Conservation (phyloP, 1,139 yeast species). For the Blastobotrys aristatus region DNA sequence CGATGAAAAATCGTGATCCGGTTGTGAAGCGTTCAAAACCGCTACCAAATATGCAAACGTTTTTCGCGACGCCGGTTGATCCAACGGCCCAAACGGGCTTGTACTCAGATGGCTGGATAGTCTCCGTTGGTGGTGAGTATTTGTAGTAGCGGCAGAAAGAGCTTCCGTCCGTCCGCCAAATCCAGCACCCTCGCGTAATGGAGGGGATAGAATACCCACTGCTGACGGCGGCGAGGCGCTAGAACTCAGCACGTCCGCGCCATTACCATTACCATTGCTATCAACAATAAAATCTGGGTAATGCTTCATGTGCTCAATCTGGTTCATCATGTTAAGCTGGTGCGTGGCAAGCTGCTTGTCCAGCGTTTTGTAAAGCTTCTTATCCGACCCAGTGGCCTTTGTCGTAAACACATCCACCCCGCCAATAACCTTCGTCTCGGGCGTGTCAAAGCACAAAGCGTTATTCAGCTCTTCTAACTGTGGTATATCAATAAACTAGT, state of each 20-base stretch:
- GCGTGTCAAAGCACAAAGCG: slow-evolving; percentile 78
- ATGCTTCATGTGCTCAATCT: slow-evolving; percentile 15
- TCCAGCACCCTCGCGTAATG: slow-evolving; percentile 4
- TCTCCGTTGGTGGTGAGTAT: background rate
- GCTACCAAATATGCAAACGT: slow-evolving; percentile 89
- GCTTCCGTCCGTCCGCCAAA: slow-evolving; percentile 6
- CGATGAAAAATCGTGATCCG: slow-evolving; percentile 89
- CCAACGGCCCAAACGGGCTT: slow-evolving; percentile 93
- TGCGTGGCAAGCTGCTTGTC: slow-evolving; percentile 54
- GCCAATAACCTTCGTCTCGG: slow-evolving; percentile 84
- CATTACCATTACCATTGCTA: too few species aligned
- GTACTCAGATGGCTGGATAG: slow-evolving; percentile 22
- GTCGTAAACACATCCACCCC: slow-evolving; percentile 94
- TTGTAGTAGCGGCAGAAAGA: slow-evolving; percentile 5
- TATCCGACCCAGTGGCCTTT: slow-evolving; percentile 84
- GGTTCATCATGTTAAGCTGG: slow-evolving; percentile 23
- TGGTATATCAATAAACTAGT: slow-evolving; percentile 77
- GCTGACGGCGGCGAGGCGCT: slow-evolving; percentile 19
- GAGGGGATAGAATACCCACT: slow-evolving; percentile 20
- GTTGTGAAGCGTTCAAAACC: slow-evolving; percentile 84
- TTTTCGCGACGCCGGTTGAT: slow-evolving; percentile 74
- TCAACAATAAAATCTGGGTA: background rate
- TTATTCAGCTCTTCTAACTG: slow-evolving; percentile 87
- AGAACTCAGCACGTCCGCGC: slow-evolving; percentile 21
- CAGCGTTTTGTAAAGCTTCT: slow-evolving; percentile 79